phyloP scores from a whole-genome alignment of 768 basidiomycete genomes.

The Floccularia luteovirens region DNA sequence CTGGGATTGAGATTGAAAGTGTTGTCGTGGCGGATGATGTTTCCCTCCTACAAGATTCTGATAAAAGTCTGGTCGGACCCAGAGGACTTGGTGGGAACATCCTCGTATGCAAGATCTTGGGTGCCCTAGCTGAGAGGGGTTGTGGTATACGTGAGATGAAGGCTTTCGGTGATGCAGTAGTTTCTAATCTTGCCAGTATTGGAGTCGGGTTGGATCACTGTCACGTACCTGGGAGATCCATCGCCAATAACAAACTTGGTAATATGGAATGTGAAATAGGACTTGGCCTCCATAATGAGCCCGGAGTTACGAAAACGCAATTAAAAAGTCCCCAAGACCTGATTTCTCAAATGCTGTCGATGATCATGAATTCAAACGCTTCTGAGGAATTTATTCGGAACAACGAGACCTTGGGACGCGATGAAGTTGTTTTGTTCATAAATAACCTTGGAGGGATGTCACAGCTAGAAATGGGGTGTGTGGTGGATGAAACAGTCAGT shows the following conservation, averaged over 20 bases:
- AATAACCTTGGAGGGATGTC: conserved; percentile 51
- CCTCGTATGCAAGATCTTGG: conserved; percentile 50
- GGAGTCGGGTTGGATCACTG: conserved; percentile 46
- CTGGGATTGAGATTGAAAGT: conserved; percentile 26
- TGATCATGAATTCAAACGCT: conserved; percentile 35
- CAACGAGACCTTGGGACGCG: conserved; percentile 15
- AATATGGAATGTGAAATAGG: conserved; percentile 37
- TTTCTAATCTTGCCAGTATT: conserved; percentile 22
- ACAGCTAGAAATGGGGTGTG: conserved; percentile 43
- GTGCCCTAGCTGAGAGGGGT: conserved; percentile 36
- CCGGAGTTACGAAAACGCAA: conserved; percentile 26
- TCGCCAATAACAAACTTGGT: conserved; percentile 11
- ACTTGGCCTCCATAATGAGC: conserved; percentile 51
- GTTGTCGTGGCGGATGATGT: conserved; percentile 53
- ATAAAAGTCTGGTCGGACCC: conserved; percentile 33
- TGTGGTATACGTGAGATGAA: conserved; percentile 23
- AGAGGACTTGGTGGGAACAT: conserved; percentile 40
- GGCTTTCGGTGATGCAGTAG: conserved; percentile 24
- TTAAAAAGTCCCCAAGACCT: conserved; percentile 24
- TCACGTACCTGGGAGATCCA: conserved; percentile 39
- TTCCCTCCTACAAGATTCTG: conserved; percentile 23
- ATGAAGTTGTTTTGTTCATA: conserved; percentile 41
- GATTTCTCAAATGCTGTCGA: conserved; percentile 21
- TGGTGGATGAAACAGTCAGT: conserved; percentile 32
- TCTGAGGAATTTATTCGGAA: background rate